Evolutionary conservation across 345 rosid species (phyloP).

Genomic region (Microcos paniculata): DNA sequence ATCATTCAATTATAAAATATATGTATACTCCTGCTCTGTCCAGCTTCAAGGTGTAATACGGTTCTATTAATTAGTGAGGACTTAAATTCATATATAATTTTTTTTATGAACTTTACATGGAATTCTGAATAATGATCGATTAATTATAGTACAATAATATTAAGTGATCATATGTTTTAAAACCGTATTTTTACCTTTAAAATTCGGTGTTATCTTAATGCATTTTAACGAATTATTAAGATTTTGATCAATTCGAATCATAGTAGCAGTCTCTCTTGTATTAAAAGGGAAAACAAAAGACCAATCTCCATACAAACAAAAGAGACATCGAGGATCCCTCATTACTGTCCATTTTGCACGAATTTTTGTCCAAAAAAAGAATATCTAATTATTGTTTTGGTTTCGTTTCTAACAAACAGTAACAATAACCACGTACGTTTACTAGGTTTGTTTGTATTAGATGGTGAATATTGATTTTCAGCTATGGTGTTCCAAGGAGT

Average conservation of each 20-base stretch:
- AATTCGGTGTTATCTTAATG: too few species aligned
- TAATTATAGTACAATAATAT: too few species aligned
- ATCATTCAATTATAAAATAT: not conserved
- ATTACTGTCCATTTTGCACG: slow-evolving; percentile 14
- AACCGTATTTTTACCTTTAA: too few species aligned
- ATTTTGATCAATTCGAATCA: too few species aligned
- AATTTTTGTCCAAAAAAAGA: not conserved
- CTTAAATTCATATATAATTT: too few species aligned
- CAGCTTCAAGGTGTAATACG: not conserved
- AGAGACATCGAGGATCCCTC: not conserved
- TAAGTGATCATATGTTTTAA: too few species aligned
- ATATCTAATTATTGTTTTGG: not conserved
- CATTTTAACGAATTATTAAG: too few species aligned
- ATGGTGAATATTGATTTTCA: slow-evolving; percentile 4
- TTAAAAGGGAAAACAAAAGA: too few species aligned
- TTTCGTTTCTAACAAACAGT: not conserved
- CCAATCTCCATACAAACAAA: not conserved
- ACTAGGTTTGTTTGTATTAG: not conserved
- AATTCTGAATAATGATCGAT: too few species aligned
- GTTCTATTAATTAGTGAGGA: too few species aligned
- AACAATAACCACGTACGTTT: not conserved
- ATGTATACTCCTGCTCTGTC: not conserved
- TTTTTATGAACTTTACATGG: too few species aligned
- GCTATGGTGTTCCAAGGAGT: not conserved
- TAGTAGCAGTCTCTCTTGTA: too few species aligned